Conservation (phyloP, 441 rosid species). For the Pelargonium fulgidum region DNA sequence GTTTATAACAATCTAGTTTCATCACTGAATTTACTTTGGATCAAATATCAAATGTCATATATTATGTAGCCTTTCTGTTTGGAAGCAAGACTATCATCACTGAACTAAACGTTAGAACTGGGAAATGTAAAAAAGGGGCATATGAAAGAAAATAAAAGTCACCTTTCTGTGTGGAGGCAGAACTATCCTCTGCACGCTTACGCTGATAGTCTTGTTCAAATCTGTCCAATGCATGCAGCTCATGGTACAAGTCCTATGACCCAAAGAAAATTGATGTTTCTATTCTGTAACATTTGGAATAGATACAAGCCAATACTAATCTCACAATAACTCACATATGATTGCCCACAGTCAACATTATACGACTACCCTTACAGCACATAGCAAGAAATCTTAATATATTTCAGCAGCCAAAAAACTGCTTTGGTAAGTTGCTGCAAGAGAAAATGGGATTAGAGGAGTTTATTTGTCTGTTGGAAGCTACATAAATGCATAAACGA, state of each 20-base stretch:
- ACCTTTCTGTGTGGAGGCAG: constrained; percentile 73
- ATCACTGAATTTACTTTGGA: no score
- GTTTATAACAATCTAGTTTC: no score
- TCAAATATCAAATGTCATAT: no score
- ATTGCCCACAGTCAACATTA: background rate
- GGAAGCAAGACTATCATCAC: background rate
- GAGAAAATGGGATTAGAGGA: no score
- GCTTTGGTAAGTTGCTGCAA: no score
- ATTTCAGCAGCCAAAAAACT: background rate
- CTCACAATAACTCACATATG: background rate
- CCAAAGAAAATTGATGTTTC: constrained; percentile 14
- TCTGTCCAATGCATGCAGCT: constrained; percentile 92
- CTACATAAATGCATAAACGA: no score
- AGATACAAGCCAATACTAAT: background rate
- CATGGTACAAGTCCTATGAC: constrained; percentile 91
- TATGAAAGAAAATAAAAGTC: constrained; percentile 12
- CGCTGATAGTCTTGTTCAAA: constrained; percentile 97
- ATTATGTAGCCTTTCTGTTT: no score
- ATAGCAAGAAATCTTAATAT: background rate
- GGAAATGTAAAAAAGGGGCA: constrained; percentile 11
- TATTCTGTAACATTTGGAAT: background rate
- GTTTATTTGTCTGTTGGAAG: no score
- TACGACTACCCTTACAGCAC: background rate
- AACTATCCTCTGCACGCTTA: constrained; percentile 76
- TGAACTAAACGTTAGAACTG: background rate